phyloP scores from a whole-genome alignment of 148 eudicot genomes.

The Talinum fruticosum region DNA sequence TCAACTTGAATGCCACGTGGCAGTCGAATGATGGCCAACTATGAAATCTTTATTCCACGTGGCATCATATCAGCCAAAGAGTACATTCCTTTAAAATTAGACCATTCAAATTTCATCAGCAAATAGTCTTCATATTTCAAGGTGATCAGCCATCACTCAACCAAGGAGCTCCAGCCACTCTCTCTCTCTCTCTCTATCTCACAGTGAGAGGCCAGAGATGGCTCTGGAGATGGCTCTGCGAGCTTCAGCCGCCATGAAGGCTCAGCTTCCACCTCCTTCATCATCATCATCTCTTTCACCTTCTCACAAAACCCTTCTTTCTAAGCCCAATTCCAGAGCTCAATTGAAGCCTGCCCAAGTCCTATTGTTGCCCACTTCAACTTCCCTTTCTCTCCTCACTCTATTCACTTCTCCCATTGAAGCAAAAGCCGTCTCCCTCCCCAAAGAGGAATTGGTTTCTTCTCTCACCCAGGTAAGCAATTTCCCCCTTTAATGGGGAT shows the following conservation, averaged over 20 bases:
- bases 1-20: background rate
- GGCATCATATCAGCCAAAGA: conserved; percentile 2
- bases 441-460: conserved; percentile 82
- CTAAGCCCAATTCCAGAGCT: conserved; percentile 29
- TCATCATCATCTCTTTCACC: conserved; percentile 37
- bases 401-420: conserved; percentile 52
- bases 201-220: background rate
- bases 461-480: conserved; percentile 71
- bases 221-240: conserved; percentile 53
- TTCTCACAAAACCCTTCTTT: conserved; percentile 31
- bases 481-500: background rate
- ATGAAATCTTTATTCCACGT: conserved; percentile 12
- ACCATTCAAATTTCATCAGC: conserved; percentile 25
- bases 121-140: conserved; percentile 2
- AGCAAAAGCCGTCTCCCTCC: conserved; percentile 54
- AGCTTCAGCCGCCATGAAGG: conserved; percentile 57
- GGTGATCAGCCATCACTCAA: background rate
- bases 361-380: conserved; percentile 42
- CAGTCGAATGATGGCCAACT: background rate
- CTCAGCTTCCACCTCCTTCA: conserved; percentile 36
- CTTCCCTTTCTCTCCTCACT: conserved; percentile 54
- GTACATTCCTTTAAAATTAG: background rate
- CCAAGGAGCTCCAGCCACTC: background rate
- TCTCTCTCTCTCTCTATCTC: background rate
- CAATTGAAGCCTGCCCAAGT: conserved; percentile 31